Percentiles rank a stretch among this genome's conserved stretches.
Conservation (phyloP, 768 basidiomycete species). For the Boletus rex-veris region DNA sequence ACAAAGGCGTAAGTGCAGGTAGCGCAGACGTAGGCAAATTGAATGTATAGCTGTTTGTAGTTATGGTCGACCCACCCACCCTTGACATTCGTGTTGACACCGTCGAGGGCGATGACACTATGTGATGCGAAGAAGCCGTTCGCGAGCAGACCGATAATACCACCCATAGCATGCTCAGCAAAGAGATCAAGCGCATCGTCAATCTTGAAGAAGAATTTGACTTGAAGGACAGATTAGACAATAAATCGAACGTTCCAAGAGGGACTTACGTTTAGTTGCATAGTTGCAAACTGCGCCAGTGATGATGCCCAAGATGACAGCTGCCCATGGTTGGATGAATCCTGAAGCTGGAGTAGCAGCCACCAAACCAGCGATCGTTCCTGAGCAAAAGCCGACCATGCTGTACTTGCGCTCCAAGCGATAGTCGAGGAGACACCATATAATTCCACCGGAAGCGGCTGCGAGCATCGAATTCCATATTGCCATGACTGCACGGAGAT, state of each 20-base stretch:
- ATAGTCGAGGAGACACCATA: conserved; percentile 82
- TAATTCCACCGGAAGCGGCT: conserved; percentile 76
- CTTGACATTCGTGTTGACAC: conserved; percentile 46
- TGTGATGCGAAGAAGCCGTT: conserved; percentile 75
- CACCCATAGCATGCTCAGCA: conserved; percentile 86
- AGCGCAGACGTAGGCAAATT: conserved; percentile 62
- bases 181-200: conserved; percentile 93
- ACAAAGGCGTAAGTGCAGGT: conserved; percentile 58
- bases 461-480: conserved; percentile 88
- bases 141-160: conserved; percentile 67
- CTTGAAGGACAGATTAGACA: conserved; percentile 34
- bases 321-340: conserved; percentile 72
- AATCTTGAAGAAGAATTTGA: conserved; percentile 64
- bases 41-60: conserved; percentile 79
- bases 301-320: conserved; percentile 71
- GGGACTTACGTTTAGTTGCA: conserved; percentile 68
- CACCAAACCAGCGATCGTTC: conserved; percentile 85
- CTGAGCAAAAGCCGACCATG: conserved; percentile 88
- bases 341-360: conserved; percentile 88
- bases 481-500: conserved; percentile 80
- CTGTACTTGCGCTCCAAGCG: conserved; percentile 78
- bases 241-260: neutral
- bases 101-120: conserved; percentile 64
- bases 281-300: conserved; percentile 76
- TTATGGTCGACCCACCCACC: conserved; percentile 76